phyloP scores from a whole-genome alignment of 306 rosid genomes.

The Trifolium dubium region DNA sequence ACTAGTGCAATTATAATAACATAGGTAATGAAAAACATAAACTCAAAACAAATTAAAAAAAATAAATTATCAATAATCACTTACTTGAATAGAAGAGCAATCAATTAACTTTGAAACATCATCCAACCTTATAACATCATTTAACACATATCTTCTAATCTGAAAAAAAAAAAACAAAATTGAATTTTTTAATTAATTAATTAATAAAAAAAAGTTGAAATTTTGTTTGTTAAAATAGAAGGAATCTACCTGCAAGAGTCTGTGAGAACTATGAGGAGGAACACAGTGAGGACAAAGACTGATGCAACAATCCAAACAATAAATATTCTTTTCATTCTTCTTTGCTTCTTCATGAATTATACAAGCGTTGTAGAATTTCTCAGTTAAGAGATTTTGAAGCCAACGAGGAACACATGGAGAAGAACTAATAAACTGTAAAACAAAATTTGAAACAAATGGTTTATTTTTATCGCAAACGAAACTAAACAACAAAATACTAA shows the following conservation, averaged over 20 bases:
- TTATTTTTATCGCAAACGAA: background rate
- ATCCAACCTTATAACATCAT: constrained; percentile 77
- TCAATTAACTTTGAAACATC: constrained; percentile 81
- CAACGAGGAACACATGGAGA: constrained; percentile 62
- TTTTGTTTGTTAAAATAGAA: background rate
- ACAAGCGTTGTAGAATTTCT: constrained; percentile 96
- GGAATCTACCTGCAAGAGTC: constrained; percentile 72
- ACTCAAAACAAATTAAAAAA: background rate
- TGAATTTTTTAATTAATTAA: background rate
- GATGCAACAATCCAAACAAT: constrained; percentile 86
- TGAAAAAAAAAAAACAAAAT: constrained; percentile 25
- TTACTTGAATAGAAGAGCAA: constrained; percentile 83
- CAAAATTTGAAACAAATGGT: background rate
- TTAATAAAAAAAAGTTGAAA: background rate
- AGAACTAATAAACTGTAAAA: constrained; percentile 44
- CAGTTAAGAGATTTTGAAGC: constrained; percentile 71
- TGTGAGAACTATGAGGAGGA: constrained; percentile 73
- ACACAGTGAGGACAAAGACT: constrained; percentile 92
- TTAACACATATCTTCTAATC: constrained; percentile 89
- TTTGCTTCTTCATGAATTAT: constrained; percentile 77
- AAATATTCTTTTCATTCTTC: constrained; percentile 91
- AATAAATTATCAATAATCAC: background rate
- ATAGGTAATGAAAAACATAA: too few relatives aligned
- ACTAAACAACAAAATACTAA: background rate
- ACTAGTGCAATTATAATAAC: too few relatives aligned